phyloP scores from a whole-genome alignment of 805 yeast species.

The Candida alai region DNA sequence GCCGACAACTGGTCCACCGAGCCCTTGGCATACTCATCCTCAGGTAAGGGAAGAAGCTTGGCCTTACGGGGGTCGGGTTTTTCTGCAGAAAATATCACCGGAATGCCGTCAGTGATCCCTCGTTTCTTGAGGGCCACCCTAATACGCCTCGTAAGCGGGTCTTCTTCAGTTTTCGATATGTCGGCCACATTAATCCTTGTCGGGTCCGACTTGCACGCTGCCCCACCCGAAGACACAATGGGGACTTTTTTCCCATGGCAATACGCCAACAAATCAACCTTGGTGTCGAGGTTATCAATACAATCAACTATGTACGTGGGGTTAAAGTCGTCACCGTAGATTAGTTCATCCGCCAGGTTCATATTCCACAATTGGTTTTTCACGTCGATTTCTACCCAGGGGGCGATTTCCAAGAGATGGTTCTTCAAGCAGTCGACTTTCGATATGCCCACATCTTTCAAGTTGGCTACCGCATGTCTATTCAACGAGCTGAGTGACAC shows the following conservation, averaged over 20 bases:
- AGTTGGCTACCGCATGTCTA: conserved; percentile 91
- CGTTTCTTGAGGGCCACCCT: conserved; percentile 77
- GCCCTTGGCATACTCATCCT: conserved; percentile 76
- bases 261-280: conserved; percentile 80
- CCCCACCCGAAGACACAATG: conserved; percentile 94
- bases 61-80: conserved; percentile 97
- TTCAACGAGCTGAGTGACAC: conserved; percentile 88
- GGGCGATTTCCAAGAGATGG: conserved; percentile 74
- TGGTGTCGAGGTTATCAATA: conserved; percentile 96
- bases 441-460: conserved; percentile 86
- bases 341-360: conserved; percentile 58
- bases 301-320: conserved; percentile 90
- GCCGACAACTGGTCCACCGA: conserved; percentile 85
- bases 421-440: conserved; percentile 76
- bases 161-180: conserved; percentile 87
- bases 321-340: conserved; percentile 40
- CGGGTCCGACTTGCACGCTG: conserved; percentile 95
- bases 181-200: conserved; percentile 88
- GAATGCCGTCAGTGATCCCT: conserved; percentile 73
- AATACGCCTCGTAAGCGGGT: conserved; percentile 83
- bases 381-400: conserved; percentile 88
- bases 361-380: conserved; percentile 73
- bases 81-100: conserved; percentile 90
- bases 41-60: conserved; percentile 75
- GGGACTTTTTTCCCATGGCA: conserved; percentile 57